A percentile compares a stretch with the other conserved stretches of the same genome.
Conservation (phyloP, 129 eudicot genomes). For the Rutidosis leptorrhynchoides region DNA sequence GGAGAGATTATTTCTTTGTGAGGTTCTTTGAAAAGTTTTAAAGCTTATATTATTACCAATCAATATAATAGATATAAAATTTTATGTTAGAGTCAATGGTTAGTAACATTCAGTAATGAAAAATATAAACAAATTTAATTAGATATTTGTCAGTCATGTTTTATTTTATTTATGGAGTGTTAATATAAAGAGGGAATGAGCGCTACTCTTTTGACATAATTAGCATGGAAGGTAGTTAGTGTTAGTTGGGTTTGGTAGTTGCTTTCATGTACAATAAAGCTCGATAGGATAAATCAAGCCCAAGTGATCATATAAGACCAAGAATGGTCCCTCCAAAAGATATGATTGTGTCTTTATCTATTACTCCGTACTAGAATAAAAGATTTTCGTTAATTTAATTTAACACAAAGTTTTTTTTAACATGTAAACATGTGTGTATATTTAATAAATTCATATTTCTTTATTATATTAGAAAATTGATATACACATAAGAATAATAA, state of each 20-base stretch:
- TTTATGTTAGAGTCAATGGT: neutral
- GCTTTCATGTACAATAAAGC: constrained; percentile 22
- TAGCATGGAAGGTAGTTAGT: constrained; percentile 21
- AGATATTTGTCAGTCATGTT: neutral
- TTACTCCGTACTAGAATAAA: neutral
- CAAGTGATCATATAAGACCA: neutral
- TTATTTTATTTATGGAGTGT: no score
- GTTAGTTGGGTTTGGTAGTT: constrained; percentile 33
- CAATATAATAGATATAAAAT: neutral
- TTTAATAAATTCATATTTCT: no score
- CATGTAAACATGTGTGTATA: no score
- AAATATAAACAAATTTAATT: neutral
- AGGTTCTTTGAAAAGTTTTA: no score
- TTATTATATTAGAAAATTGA: no score
- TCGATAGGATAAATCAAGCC: constrained; percentile 12
- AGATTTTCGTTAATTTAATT: neutral
- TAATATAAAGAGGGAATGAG: neutral
- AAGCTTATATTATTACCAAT: no score
- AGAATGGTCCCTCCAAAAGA: constrained; percentile 21
- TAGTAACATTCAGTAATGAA: no score
- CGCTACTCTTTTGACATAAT: constrained; percentile 13
- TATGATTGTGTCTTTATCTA: constrained; percentile 6
- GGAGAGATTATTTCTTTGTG: no score
- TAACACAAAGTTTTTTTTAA: no score
- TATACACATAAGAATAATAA: no score